Evolutionary conservation across 202 grass and related monocot genomes (phyloP).

Genomic region (Brachypodium distachyon): DNA sequence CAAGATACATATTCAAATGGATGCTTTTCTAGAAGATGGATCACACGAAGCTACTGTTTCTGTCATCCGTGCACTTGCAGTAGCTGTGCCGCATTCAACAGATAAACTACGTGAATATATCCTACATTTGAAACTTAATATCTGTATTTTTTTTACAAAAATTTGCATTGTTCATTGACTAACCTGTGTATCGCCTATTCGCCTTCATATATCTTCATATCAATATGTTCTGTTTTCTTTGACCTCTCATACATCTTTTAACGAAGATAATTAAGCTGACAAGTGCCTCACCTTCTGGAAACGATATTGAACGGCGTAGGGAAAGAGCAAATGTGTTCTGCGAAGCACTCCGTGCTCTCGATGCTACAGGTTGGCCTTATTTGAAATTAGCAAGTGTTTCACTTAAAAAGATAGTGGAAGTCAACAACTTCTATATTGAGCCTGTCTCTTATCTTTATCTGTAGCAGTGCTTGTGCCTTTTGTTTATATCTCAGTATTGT

Average conservation of each 20-base stretch:
- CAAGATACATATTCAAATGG: conserved; percentile 98
- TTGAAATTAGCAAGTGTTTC: neutral
- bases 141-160: conserved; percentile 1
- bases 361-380: conserved; percentile 75
- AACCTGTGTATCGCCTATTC: too few relatives aligned
- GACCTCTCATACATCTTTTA: conserved; percentile 84
- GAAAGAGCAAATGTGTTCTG: conserved; percentile 85
- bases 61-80: conserved; percentile 74
- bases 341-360: conserved; percentile 87
- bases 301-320: conserved; percentile 40
- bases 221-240: conserved; percentile 47
- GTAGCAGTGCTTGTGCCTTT: neutral
- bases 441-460: neutral
- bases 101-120: conserved; percentile 98
- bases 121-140: conserved; percentile 31
- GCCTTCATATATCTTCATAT: conserved; percentile 10
- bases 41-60: conserved; percentile 91
- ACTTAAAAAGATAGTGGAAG: conserved; percentile 1
- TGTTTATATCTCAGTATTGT: neutral
- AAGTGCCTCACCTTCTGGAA: conserved; percentile 31
- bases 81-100: conserved; percentile 79
- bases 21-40: conserved; percentile 98
- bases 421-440: neutral
- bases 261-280: conserved; percentile 87
- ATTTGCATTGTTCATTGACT: conserved; percentile 19